Percentiles rank a stretch among this genome's conserved stretches.
Evolutionary conservation across 176 grass and related monocot genomes (phyloP).

Genomic region (Musa beccarii): DNA sequence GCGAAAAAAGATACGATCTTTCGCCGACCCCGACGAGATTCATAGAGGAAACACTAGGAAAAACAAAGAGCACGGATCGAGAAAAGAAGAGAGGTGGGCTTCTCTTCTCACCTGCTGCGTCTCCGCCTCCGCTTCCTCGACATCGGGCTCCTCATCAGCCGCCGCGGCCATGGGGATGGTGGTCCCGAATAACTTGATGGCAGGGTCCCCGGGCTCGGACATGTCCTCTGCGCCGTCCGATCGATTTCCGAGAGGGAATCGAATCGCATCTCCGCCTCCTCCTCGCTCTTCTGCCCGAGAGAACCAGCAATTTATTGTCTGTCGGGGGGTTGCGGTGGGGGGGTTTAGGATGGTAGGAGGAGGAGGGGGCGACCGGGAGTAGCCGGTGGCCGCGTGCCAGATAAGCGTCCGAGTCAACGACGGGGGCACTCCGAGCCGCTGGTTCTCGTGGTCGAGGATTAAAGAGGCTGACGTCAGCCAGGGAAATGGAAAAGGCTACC

Average conservation of each 20-base stretch:
- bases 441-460: conserved; percentile 40
- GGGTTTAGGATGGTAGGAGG: too few species aligned
- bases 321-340: too few species aligned
- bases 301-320: too few species aligned
- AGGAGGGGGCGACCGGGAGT: not conserved
- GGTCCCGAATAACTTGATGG: conserved; percentile 81
- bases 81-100: not conserved
- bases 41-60: not conserved
- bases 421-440: conserved; percentile 25
- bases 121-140: not conserved
- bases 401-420: conserved; percentile 45
- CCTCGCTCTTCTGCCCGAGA: not conserved
- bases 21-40: not conserved
- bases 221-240: conserved; percentile 31
- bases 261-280: conserved; percentile 1
- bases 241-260: not conserved
- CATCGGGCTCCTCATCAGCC: conserved; percentile 22
- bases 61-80: not conserved
- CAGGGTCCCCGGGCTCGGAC: conserved; percentile 59
- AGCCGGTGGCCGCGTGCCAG: not conserved
- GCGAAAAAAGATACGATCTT: not conserved
- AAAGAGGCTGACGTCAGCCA: conserved; percentile 20
- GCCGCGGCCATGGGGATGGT: conserved; percentile 49
- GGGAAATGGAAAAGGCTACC: too few species aligned
- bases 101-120: conserved; percentile 29